Evolutionary conservation across 805 yeast genomes (phyloP), one percentile per base, ranked within the genome.

Genomic region (Saccharomycopsis amapae): DNA sequence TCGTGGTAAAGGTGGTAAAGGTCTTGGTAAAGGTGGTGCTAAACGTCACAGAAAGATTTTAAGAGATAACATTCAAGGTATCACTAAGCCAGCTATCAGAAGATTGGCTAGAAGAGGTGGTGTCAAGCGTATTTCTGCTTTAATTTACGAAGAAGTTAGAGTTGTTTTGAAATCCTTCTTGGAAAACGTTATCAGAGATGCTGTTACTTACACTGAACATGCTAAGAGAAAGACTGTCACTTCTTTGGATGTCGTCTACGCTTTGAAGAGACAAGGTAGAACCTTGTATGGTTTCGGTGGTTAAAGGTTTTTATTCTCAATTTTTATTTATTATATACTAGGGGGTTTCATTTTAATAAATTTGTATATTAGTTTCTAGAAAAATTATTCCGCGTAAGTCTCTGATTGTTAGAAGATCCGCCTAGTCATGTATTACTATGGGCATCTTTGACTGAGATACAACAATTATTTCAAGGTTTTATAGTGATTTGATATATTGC

Each of bases 61-160:
- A 59, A 89, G 97, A 79, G 98, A 93, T 73, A 93, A 90, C 90
- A 90, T 93, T 61, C 97, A 89, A 76, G 98, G 98, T 79, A 90
- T 90, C 68, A 90, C 98, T 55, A 90, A 90, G 81, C 98, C 98
- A 68, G 98, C 98, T 67, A 90, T 90, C 68, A 88, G 98, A 79
- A 90, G 98, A 86, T 83, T 90, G 65, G 98, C 98, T 42, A 90
- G 98, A 83, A 88, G 98, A 86, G 98, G 98, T 77, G 98, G 98
- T 89, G 98, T 90, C 68, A 90, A 90, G 84, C 96, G 98, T 85
- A 90, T 90, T 65, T 90, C 97, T 55, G 97, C 96, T 69, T 76
- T 89, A 68, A 90, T 90, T 69, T 90, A 90, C 78, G 98, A 90
- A 75, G 97, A 90, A 77, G 96, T 93, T 66, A 88, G 98, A 79